Percentiles rank a stretch among this genome's conserved stretches.
Evolutionary conservation across 2,329 filamentous ascomycete species (phyloP).

Genomic region (Hypoxylon sp.): DNA sequence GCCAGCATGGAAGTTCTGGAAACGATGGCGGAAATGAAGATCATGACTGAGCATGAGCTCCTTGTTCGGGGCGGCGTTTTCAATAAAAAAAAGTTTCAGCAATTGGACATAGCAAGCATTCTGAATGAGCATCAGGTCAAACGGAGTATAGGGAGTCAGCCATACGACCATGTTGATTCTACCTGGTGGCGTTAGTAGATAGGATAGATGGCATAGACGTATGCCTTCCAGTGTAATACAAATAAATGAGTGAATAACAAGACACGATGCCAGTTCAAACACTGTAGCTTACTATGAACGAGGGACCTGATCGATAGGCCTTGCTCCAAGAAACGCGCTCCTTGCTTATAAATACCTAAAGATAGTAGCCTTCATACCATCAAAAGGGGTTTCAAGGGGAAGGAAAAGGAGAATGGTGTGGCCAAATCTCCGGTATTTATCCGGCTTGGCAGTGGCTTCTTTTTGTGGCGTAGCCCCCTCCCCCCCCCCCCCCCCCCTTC

Average conservation of each 20-base stretch:
- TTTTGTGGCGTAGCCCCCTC: background rate
- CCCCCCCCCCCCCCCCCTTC: too few species aligned
- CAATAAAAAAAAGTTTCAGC: constrained; percentile 21
- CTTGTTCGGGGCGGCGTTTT: constrained; percentile 34
- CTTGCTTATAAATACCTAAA: background rate
- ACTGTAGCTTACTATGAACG: background rate
- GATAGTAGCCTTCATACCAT: background rate
- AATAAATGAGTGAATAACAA: constrained; percentile 26
- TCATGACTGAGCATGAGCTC: constrained; percentile 33
- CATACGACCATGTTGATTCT: constrained; percentile 28
- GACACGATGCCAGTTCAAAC: background rate
- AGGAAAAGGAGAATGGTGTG: background rate
- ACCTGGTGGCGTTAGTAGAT: constrained; percentile 29
- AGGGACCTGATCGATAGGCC: background rate
- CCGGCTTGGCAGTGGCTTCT: background rate
- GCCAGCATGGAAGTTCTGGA: constrained; percentile 75
- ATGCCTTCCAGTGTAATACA: constrained; percentile 28
- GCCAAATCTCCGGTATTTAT: background rate
- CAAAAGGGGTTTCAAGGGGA: background rate
- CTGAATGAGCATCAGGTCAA: constrained; percentile 37
- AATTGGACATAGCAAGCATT: constrained; percentile 40
- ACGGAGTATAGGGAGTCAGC: constrained; percentile 34
- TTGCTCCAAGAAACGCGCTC: background rate
- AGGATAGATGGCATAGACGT: constrained; percentile 23
- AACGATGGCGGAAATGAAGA: constrained; percentile 55